Base-by-base conservation (phyloP, 768 basidiomycete species). In the Xanthoconium stramineum region DNA sequence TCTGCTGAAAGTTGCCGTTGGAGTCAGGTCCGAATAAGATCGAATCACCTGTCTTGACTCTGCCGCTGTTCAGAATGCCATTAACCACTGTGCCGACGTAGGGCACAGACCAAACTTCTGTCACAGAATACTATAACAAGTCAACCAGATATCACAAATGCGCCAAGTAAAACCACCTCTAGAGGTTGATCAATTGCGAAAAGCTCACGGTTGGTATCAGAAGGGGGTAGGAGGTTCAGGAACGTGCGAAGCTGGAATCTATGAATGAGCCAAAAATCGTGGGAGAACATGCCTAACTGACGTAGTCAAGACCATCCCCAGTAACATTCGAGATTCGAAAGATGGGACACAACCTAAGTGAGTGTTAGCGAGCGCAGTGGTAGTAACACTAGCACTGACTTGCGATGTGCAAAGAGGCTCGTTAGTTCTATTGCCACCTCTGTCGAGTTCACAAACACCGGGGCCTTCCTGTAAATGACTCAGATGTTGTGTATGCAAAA, bases 311-410 rank as follows among this genome's bases (percentile, higher is more conserved):
- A 5, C 94, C 93, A 62, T 91, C 83, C n/a, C 95, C 96, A 2
- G 93, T 95, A 14, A 97, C 92, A 68, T 98, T 98, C 4, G 94
- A 97, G 20, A 95, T 76, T 67, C 88, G 87, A 73, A 96, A 95
- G 56, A 96, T 86, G 0, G 94, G 94, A 65, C 92, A 94, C 66
- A 96, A 69, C 67, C 92, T 94, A 47, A 38, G 42, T 45, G n/a
- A 57, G 38, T 39, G 29, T 64, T 42, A 58, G 49, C 35, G 35
- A 51, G 33, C 40, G 45, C 36, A 37, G 28, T 12, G 8, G 6
- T 17, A 35, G 46, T 15, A 39, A 52, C 42, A n/a, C 37, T 32
- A 48, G 13, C 37, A 63, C 76, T 56, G 44, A 89, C 91, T 79
- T 80, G 67, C 91, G 89, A 54, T 82, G 79, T 17, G 85, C 86